Conservation (phyloP, 148 eudicot species). For the Fagopyrum esculentum region DNA sequence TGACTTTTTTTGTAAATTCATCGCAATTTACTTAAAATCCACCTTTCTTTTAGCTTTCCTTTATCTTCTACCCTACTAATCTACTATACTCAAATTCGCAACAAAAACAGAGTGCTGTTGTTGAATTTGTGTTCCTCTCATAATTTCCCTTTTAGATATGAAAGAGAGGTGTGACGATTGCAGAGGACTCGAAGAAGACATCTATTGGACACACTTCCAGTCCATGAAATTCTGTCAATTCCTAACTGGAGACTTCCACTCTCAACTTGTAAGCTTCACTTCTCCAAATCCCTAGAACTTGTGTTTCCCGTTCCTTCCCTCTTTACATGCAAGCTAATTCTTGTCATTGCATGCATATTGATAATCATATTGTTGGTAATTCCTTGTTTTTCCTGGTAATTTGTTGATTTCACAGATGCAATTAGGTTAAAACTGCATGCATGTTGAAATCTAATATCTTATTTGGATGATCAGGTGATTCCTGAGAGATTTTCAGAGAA, state of each 20-base stretch:
- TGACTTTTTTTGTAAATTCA: no score
- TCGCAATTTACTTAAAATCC: no score
- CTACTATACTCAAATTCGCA: no score
- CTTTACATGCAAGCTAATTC: background rate
- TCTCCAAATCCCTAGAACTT: background rate
- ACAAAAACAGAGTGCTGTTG: no score
- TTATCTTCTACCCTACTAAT: no score
- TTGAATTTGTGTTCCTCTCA: background rate
- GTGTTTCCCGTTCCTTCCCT: background rate
- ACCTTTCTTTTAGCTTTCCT: no score
- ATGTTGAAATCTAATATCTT: background rate
- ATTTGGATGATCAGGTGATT: slow-evolving; percentile 31
- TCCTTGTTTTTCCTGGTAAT: background rate
- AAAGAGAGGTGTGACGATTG: slow-evolving; percentile 31
- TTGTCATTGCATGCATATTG: background rate
- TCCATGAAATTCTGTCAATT: slow-evolving; percentile 36
- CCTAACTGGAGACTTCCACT: slow-evolving; percentile 25
- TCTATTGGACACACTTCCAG: slow-evolving; percentile 43
- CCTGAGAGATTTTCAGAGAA: slow-evolving; percentile 39
- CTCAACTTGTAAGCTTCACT: slow-evolving; percentile 39
- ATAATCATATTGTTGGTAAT: background rate
- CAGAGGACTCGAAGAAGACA: slow-evolving; percentile 27
- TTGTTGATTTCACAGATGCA: background rate
- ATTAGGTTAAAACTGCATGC: background rate
- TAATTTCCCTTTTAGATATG: slow-evolving; percentile 17